Evolutionary conservation across 2,329 filamentous ascomycete genomes (phyloP), one percentile per base, ranked within the genome.

Genomic region (Alternaria gansuensis): DNA sequence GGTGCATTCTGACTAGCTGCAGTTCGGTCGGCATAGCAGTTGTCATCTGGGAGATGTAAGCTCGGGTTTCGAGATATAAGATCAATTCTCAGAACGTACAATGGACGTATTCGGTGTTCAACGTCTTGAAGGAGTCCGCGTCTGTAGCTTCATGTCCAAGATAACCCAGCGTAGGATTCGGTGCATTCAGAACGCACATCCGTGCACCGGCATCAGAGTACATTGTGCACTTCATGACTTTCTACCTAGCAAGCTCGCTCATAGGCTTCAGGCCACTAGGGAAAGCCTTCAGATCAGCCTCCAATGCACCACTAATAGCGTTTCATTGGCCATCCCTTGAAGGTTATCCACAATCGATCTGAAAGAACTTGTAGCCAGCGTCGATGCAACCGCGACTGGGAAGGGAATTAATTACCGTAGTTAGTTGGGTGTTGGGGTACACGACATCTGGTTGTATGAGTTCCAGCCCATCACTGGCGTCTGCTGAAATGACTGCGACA

Each of bases 171-270:
- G 67, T 62, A 6, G 65, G 65, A 34, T 62, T 67, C 6, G 65
- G 64, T 34, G 51, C 45, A 39, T 67, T 39, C 2, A 60, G 45
- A 37, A 67, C 65, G 40, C 65, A 68, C 65, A 68, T 68, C 29
- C 64, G 54, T 7, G 63, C 62, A 6, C 65, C 65, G 1, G 65
- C 65, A 50, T 68, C 65, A 9, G 64, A 67, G 39, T 68, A 68
- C 65, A 68, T 68, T 4, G 65, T 62, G 64, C 65, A 67, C 40
- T 68, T 68, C 65, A 68, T 68, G 8, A 64, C 65, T 37, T 68
- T 68, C n/a, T 53, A 62, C 14, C 65, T 63, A 34, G 65, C 64
- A 21, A 65, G 54, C 23, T 67, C 65, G 29, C 62, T 65, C 46
- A 68, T 17, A 6, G 65, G 64, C 10, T 65, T 63, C 10, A 68